Conservation (phyloP, 768 basidiomycete genomes). For the Mycena indigotica region DNA sequence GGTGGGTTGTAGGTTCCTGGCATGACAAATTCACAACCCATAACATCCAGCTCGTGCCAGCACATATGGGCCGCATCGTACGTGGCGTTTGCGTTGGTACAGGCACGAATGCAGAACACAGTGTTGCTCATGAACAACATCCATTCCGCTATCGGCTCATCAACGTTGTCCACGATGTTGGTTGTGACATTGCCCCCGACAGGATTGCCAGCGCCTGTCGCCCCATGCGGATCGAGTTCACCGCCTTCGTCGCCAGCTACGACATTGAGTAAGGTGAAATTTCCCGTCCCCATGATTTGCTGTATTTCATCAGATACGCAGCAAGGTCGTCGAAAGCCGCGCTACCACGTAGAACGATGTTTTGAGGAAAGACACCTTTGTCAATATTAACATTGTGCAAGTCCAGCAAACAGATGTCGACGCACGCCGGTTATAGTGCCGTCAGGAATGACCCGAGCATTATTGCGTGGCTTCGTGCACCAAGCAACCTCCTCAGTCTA, state of each 20-base stretch:
- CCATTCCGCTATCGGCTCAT: constrained; percentile 41
- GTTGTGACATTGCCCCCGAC: constrained; percentile 48
- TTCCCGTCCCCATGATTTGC: constrained; percentile 42
- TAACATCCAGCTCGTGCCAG: constrained; percentile 47
- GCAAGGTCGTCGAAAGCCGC: neutral
- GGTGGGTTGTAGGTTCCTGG: constrained; percentile 47
- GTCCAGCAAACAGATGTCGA: too few species aligned
- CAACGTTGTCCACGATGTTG: constrained; percentile 36
- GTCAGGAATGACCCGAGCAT: constrained; percentile 20
- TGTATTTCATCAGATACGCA: neutral
- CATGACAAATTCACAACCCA: constrained; percentile 52
- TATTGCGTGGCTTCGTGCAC: constrained; percentile 17
- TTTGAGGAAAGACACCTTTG: constrained; percentile 41
- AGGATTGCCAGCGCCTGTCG: constrained; percentile 42
- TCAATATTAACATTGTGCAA: too few species aligned
- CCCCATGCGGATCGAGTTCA: constrained; percentile 47
- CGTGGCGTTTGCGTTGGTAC: constrained; percentile 45
- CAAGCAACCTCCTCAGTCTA: constrained; percentile 17
- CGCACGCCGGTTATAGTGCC: neutral
- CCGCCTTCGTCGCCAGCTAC: constrained; percentile 43
- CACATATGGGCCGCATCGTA: constrained; percentile 46
- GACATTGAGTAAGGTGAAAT: constrained; percentile 42
- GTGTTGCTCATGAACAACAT: constrained; percentile 35
- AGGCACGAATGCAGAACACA: constrained; percentile 44
- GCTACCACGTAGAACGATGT: constrained; percentile 39